Conservation (phyloP, 1,284 basidiomycete genomes). For the Moesziomyces antarcticus region DNA sequence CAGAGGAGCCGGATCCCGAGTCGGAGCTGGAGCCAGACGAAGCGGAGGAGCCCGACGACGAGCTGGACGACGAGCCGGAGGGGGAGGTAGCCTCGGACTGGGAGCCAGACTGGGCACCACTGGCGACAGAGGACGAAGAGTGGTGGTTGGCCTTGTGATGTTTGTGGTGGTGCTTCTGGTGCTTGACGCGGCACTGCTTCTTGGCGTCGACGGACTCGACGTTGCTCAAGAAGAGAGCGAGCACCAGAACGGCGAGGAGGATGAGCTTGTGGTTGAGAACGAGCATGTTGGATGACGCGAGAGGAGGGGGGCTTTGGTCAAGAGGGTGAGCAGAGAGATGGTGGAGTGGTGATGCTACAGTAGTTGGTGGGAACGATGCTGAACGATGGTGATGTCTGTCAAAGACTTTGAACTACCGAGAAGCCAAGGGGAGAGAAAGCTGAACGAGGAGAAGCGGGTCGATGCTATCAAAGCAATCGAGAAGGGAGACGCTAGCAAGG, state of each 20-base stretch:
- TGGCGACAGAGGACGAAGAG: slow-evolving; percentile 1
- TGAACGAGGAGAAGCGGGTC: slow-evolving; percentile 3
- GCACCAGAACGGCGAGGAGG: slow-evolving; percentile 35
- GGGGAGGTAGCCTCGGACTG: slow-evolving; percentile 9
- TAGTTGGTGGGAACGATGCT: slow-evolving; percentile 16
- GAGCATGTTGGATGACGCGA: slow-evolving; percentile 22
- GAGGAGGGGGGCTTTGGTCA: neutral
- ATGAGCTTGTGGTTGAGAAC: slow-evolving; percentile 42
- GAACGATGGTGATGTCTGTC: slow-evolving; percentile 48
- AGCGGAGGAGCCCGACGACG: slow-evolving; percentile 1
- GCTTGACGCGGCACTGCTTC: slow-evolving; percentile 39
- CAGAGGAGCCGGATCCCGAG: slow-evolving; percentile 11
- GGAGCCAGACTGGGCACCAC: slow-evolving; percentile 4
- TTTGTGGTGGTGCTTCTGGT: slow-evolving; percentile 21
- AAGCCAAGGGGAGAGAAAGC: slow-evolving; percentile 3
- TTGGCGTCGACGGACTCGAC: slow-evolving; percentile 28
- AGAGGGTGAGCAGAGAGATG: neutral
- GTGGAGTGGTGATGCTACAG: slow-evolving; percentile 23
- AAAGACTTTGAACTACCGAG: slow-evolving; percentile 34
- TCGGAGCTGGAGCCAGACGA: slow-evolving; percentile 15
- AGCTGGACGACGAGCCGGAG: slow-evolving; percentile 9
- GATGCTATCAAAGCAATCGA: slow-evolving; percentile 49
- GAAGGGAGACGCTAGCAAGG: neutral
- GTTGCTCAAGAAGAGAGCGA: slow-evolving; percentile 27
- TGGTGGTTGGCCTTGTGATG: slow-evolving; percentile 11